These are phyloP conservation scores for Hemisphaericaspora lyxosophila DNA, from an alignment of 1,139 yeast species.

Conservation along the genomic window DNA sequence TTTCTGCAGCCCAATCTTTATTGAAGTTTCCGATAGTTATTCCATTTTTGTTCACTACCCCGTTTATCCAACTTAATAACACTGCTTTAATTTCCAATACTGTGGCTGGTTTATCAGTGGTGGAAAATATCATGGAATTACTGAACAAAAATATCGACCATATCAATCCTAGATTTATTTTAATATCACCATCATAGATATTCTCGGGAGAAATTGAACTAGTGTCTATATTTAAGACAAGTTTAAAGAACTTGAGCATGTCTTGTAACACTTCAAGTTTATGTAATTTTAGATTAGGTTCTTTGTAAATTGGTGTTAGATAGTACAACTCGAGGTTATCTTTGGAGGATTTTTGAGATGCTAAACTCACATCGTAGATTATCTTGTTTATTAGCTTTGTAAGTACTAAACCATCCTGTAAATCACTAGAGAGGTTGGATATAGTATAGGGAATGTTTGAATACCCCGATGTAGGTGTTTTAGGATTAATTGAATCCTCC, in stretches of 20 bases:
- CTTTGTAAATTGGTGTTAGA: constrained; percentile 37
- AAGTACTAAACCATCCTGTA: constrained; percentile 42
- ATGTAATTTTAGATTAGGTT: constrained; percentile 58
- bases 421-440: constrained; percentile 20
- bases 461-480: constrained; percentile 9
- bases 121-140: constrained; percentile 33
- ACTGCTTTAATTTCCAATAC: constrained; percentile 32
- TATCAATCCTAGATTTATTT: constrained; percentile 61
- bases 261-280: constrained; percentile 62
- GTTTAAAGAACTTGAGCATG: constrained; percentile 54
- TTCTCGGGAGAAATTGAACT: constrained; percentile 64
- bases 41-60: constrained; percentile 17
- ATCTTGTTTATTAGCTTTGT: constrained; percentile 36
- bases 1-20: constrained; percentile 40
- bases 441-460: constrained; percentile 6
- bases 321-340: constrained; percentile 23
- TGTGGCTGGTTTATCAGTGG: constrained; percentile 26
- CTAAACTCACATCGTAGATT: constrained; percentile 19
- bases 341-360: constrained; percentile 16
- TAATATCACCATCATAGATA: constrained; percentile 61
- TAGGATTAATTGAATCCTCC: constrained; percentile 9
- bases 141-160: constrained; percentile 62
- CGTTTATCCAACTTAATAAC: constrained; percentile 37
- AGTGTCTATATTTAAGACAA: constrained; percentile 50
- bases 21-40: constrained; percentile 28